phyloP scores from a whole-genome alignment of 2,329 filamentous ascomycete genomes.

The Alternaria burnsii region DNA sequence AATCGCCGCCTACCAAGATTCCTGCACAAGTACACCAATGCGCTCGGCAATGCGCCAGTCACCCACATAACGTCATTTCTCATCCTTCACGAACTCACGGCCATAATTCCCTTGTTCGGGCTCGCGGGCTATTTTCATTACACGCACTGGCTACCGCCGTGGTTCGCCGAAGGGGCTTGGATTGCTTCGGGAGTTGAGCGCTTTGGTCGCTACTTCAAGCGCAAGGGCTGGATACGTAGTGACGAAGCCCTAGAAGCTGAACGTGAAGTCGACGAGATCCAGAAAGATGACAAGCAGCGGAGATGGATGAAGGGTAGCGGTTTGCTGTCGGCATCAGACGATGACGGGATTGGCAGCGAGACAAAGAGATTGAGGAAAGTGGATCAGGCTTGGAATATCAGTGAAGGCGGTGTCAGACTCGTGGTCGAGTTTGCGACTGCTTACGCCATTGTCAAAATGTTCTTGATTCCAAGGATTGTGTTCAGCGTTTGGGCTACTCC shows the following conservation, averaged over 20 bases:
- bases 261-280: conserved; percentile 22
- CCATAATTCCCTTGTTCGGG: conserved; percentile 70
- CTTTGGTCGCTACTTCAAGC: conserved; percentile 79
- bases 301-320: conserved; percentile 69
- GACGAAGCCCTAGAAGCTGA: conserved; percentile 58
- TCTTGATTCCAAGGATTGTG: conserved; percentile 79
- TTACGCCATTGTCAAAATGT: conserved; percentile 86
- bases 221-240: conserved; percentile 80
- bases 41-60: conserved; percentile 77
- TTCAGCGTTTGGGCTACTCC: conserved; percentile 88
- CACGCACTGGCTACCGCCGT: conserved; percentile 73
- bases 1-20: conserved; percentile 64
- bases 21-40: conserved; percentile 73
- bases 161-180: conserved; percentile 61
- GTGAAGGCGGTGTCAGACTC: conserved; percentile 60
- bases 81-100: conserved; percentile 88
- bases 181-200: conserved; percentile 70
- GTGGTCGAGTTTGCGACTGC: conserved; percentile 81
- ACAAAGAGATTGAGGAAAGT: conserved; percentile 40
- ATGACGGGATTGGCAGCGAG: conserved; percentile 54
- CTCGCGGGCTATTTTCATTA: conserved; percentile 62
- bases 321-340: conserved; percentile 35
- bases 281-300: conserved; percentile 50
- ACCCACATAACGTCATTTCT: conserved; percentile 88
- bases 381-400: conserved; percentile 51